A percentile compares a stretch with the other conserved stretches of the same genome.
phyloP scores from a whole-genome alignment of 2,329 filamentous ascomycete genomes.

The Neopestalotiopsis clavispora region DNA sequence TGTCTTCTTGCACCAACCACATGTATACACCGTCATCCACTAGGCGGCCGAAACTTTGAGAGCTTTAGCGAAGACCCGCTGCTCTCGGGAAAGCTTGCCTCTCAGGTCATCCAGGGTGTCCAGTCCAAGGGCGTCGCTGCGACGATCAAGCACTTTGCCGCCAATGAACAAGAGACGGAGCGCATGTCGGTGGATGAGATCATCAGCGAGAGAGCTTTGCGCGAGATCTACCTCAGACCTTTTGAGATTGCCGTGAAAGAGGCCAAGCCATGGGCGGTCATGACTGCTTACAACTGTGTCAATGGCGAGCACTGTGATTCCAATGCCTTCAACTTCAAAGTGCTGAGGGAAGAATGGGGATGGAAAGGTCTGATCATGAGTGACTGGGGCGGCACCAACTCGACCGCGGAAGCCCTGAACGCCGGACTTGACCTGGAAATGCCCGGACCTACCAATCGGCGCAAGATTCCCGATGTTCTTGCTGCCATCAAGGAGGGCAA shows the following conservation, averaged over 20 bases:
- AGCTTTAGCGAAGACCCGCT: slow-evolving; percentile 53
- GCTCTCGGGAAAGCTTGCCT: slow-evolving; percentile 48
- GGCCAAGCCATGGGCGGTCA: slow-evolving; percentile 47
- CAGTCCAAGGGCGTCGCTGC: slow-evolving; percentile 54
- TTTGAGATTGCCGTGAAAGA: slow-evolving; percentile 51
- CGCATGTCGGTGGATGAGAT: slow-evolving; percentile 17
- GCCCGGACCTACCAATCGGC: slow-evolving; percentile 30
- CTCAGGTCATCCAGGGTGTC: slow-evolving; percentile 48
- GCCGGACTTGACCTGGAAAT: slow-evolving; percentile 34
- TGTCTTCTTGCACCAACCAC: slow-evolving; percentile 71
- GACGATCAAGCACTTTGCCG: slow-evolving; percentile 38
- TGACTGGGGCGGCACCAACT: slow-evolving; percentile 49
- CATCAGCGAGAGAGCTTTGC: slow-evolving; percentile 19
- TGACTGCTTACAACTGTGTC: slow-evolving; percentile 53
- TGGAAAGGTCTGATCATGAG: slow-evolving; percentile 52
- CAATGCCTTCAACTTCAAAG: slow-evolving; percentile 42
- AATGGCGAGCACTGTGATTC: slow-evolving; percentile 50
- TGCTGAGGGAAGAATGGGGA: slow-evolving; percentile 49
- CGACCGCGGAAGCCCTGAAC: slow-evolving; percentile 37
- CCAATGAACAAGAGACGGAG: slow-evolving; percentile 34
- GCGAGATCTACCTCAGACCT: slow-evolving; percentile 42
- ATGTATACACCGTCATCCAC: slow-evolving; percentile 51
- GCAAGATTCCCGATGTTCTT: slow-evolving; percentile 28
- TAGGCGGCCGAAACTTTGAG: slow-evolving; percentile 54
- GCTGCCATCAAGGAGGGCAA: slow-evolving; percentile 28